phyloP scores from a whole-genome alignment of 208 protist genomes.

The Crithidia acanthocephali region DNA sequence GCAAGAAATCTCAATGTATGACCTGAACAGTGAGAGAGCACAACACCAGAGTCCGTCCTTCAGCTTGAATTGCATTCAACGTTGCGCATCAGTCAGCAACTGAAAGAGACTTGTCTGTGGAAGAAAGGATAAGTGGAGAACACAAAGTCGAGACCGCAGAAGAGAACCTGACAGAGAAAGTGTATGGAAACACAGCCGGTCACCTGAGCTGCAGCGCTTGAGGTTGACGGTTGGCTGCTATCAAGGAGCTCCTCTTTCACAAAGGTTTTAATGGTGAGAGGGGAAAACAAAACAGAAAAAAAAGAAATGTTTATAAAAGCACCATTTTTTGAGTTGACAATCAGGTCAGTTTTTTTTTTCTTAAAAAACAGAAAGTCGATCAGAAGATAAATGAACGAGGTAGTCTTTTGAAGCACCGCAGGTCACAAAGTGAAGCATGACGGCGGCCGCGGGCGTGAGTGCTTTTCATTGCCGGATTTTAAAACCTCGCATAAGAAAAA shows the following conservation, averaged over 20 bases:
- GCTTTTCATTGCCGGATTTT: no score
- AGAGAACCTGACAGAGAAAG: background rate
- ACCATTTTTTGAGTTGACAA: background rate
- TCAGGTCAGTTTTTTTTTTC: conserved; percentile 25
- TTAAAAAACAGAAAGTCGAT: conserved; percentile 2
- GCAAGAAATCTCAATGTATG: no score
- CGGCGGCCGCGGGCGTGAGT: no score
- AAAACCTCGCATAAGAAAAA: no score
- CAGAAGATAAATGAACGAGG: conserved; percentile 2
- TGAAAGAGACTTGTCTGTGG: background rate
- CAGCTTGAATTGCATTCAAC: background rate
- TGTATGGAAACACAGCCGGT: background rate
- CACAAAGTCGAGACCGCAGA: background rate
- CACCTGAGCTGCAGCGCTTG: background rate
- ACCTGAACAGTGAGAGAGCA: no score
- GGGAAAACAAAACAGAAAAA: conserved; percentile 22
- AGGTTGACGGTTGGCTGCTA: background rate
- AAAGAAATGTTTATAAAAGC: conserved; percentile 15
- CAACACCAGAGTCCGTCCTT: no score
- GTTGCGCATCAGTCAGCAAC: background rate
- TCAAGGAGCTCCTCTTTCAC: background rate
- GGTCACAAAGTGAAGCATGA: background rate
- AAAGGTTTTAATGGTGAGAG: background rate
- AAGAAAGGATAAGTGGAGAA: background rate
- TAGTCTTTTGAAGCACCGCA: background rate